phyloP scores from a whole-genome alignment of 768 basidiomycete species.

The Sistotremastrum niveocremeum region DNA sequence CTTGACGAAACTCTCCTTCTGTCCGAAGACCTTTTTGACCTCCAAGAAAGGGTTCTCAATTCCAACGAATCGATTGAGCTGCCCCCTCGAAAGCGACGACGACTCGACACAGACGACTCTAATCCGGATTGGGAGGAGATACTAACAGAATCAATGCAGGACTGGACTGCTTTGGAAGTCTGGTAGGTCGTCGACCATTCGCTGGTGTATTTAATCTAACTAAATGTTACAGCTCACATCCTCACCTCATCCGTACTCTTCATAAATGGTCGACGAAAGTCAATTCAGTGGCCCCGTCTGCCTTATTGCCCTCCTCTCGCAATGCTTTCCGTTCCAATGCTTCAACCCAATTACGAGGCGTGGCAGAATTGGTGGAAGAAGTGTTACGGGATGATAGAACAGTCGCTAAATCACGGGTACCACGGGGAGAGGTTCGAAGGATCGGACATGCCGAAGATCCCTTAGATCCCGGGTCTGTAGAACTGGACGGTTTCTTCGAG shows the following conservation, averaged over 20 bases:
- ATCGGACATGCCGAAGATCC: slow-evolving; percentile 24
- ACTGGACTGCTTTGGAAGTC: slow-evolving; percentile 34
- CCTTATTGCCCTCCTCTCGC: slow-evolving; percentile 54
- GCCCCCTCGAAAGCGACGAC: slow-evolving; percentile 48
- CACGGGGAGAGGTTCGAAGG: slow-evolving; percentile 34
- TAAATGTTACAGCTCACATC: slow-evolving; percentile 36
- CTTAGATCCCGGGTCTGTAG: slow-evolving; percentile 22
- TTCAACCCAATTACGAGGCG: slow-evolving; percentile 44
- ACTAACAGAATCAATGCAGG: slow-evolving; percentile 30
- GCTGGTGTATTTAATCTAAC: no score
- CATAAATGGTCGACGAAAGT: slow-evolving; percentile 95
- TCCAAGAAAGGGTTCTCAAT: slow-evolving; percentile 35
- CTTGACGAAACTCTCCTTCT: slow-evolving; percentile 46
- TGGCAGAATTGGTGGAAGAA: slow-evolving; percentile 69
- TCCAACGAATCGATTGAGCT: slow-evolving; percentile 32
- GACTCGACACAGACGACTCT: slow-evolving; percentile 21
- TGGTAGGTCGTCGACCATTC: slow-evolving; percentile 24
- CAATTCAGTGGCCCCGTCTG: slow-evolving; percentile 77
- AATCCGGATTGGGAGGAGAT: slow-evolving; percentile 20
- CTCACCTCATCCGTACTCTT: slow-evolving; percentile 62
- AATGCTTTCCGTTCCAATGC: slow-evolving; percentile 49
- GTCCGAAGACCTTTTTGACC: slow-evolving; percentile 50
- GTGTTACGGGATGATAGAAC: slow-evolving; percentile 45
- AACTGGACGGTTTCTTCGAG: slow-evolving; percentile 48
- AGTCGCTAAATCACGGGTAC: slow-evolving; percentile 47